Base-by-base conservation (phyloP, 352 stramenopile species). In the Pelagophyceae sp. region DNA sequence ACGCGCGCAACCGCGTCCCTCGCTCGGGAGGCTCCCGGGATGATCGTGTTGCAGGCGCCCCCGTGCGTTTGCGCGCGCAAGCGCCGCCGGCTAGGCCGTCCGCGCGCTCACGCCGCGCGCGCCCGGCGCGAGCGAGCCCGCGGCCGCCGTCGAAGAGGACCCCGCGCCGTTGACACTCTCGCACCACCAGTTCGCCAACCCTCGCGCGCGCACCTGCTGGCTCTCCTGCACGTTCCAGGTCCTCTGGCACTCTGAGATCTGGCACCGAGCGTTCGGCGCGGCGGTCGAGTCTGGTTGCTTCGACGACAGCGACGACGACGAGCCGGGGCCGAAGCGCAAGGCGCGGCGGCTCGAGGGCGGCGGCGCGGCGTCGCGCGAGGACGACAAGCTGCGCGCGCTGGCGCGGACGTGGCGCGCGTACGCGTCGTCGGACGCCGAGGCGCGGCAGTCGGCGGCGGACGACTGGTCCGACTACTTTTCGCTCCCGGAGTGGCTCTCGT, bases 181-280 rank as follows among this genome's bases (percentile, higher is more conserved):
- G n/a, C 61, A 71, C 61, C 15, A 17, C 15, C 1, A 17, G 29
- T 71, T 71, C 61, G 61, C 27, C 3, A 71, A 71, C 61, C 61
- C 61, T 3, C 61, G 61, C 61, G 61, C 61, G 29, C 29, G 33
- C 15, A 33, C 61, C 61, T 71, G 61, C 61, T 71, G 61, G 61
- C 61, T 71, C 61, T 71, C 61, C 29, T 71, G 61, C 61, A 29
- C 61, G n/a, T 71, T 71, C 33, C 61, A 71, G 33, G 61, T 71
- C 29, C 33, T 71, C 29, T 71, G 61, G 61, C 61, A 71, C 61
- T 71, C 61, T 27, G 15, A 29, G 29, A 40, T 1, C 29, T 71
- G 61, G 61, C 61, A 71, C 61, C 45, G 45, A 54, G 45, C 45
- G 45, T 71, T 71, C 61, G 27, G 29, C 15, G 61, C 31, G 3